Base-by-base conservation (phyloP, 2,329 filamentous ascomycete species). In the Colletotrichum brevisporum region DNA sequence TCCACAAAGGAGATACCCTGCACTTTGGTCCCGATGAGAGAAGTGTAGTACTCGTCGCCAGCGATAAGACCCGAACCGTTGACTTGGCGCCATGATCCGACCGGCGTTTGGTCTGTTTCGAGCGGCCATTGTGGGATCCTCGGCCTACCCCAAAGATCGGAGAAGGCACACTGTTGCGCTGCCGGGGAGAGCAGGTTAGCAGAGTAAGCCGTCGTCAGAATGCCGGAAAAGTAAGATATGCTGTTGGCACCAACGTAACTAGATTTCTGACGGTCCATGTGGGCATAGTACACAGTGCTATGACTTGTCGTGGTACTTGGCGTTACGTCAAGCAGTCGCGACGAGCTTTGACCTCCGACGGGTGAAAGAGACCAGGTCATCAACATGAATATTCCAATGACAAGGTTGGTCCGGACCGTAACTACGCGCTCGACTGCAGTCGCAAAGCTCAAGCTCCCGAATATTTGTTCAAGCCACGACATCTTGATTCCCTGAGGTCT, bases 381-480 rank as follows among this genome's bases (percentile, higher is more conserved):
- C 0, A 67, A 13, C 3, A 62, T 67, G 0, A 67, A n/a, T 36
- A 15, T 13, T 18, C 58, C 64, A 21, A 67, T 6, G 3, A 55
- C 15, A 2, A 58, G 2, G 10, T n/a, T 36, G 16, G 64, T 36
- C 4, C 64, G 52, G 27, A 67, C 24, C 4, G 53, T 10, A 15
- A 63, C 27, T 1, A 62, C 9, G 1, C 64, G 50, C 16, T 67
- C 64, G 2, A 63, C 3, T 21, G 64, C 55, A 31, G 50, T 59
- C 2, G 58, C 64, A 26, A 67, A 63, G 16, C 58, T 63, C 36
- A 63, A 52, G 43, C 64, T 67, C 6, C 64, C 64, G 27, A 63
- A 13, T 12, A 58, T 63, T 21, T 67, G 64, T 8, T 67, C 64
- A 4, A 63, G 52, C 6, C 45, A 48, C n/a, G 45, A 52, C 31